Conservation (phyloP, 2,329 filamentous ascomycete species). For the Pseudopyricularia cyperi region DNA sequence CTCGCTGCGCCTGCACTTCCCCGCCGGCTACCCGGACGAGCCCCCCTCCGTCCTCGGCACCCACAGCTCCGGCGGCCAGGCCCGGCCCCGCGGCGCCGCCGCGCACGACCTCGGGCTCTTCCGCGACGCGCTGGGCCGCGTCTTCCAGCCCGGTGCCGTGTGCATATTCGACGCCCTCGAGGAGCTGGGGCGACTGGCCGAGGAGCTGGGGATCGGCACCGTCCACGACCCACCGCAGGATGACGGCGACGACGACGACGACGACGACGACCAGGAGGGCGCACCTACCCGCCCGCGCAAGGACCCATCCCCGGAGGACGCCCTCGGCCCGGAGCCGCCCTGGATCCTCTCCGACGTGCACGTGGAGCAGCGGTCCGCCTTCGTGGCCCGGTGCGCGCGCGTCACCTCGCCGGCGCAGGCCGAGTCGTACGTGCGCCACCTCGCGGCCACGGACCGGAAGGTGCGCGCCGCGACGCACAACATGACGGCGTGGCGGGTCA, state of each 20-base stretch:
- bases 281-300: not conserved
- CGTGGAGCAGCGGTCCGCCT: slow-evolving; percentile 75
- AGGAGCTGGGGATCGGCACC: not conserved
- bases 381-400: slow-evolving; percentile 62
- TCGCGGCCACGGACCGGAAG: slow-evolving; percentile 72
- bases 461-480: slow-evolving; percentile 86
- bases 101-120: slow-evolving; percentile 58
- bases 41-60: slow-evolving; percentile 65
- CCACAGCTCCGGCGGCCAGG: slow-evolving; percentile 58
- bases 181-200: slow-evolving; percentile 30
- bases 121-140: slow-evolving; percentile 48
- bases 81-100: slow-evolving; percentile 54
- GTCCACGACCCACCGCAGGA: not conserved
- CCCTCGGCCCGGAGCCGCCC: slow-evolving; percentile 23
- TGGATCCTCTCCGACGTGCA: slow-evolving; percentile 69
- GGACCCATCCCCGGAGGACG: not conserved
- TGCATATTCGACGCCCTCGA: slow-evolving; percentile 90
- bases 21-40: slow-evolving; percentile 58
- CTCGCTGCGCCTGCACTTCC: slow-evolving; percentile 55
- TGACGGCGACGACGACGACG: not conserved
- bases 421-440: slow-evolving; percentile 54
- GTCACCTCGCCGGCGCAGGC: slow-evolving; percentile 63
- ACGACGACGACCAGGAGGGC: not conserved
- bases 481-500: slow-evolving; percentile 87
- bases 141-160: slow-evolving; percentile 62